These are phyloP conservation scores for Ophiosphaerella narmari DNA, from an alignment of 2,329 filamentous ascomycete species.

Conservation along the genomic window DNA sequence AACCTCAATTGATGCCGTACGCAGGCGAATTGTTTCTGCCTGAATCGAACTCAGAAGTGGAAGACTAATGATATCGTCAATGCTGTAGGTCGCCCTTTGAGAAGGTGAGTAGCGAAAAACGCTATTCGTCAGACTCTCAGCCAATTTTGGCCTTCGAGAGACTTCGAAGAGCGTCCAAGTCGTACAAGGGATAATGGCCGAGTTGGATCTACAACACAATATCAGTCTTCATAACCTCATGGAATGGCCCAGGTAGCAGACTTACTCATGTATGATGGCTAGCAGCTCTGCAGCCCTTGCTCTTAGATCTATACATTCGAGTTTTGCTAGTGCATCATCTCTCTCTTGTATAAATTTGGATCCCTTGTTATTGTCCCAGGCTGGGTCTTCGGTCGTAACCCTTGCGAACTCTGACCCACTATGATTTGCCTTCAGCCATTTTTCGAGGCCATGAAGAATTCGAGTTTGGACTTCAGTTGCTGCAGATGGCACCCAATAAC, in stretches of 20 bases:
- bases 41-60: constrained; percentile 33
- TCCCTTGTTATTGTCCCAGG: constrained; percentile 26
- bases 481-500: constrained; percentile 13
- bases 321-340: constrained; percentile 14
- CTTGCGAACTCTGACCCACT: constrained; percentile 21
- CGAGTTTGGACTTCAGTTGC: constrained; percentile 23
- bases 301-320: constrained; percentile 10
- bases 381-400: constrained; percentile 11
- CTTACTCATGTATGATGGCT: constrained; percentile 32
- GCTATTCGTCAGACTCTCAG: constrained; percentile 15
- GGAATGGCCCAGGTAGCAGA: not conserved
- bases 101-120: constrained; percentile 14
- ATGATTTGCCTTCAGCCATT: constrained; percentile 25
- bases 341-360: constrained; percentile 28
- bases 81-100: constrained; percentile 16
- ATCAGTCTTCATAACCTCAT: constrained; percentile 3
- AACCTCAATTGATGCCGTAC: constrained; percentile 14
- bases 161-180: constrained; percentile 35
- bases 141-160: constrained; percentile 22
- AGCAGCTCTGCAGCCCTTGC: constrained; percentile 26
- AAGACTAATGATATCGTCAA: constrained; percentile 12
- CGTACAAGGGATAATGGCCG: constrained; percentile 17
- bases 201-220: constrained; percentile 16
- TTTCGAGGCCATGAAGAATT: constrained; percentile 23
- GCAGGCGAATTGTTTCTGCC: constrained; percentile 30